Evolutionary conservation across 2,329 filamentous ascomycete genomes (phyloP).

Genomic region (Akanthomyces dipterigenus): DNA sequence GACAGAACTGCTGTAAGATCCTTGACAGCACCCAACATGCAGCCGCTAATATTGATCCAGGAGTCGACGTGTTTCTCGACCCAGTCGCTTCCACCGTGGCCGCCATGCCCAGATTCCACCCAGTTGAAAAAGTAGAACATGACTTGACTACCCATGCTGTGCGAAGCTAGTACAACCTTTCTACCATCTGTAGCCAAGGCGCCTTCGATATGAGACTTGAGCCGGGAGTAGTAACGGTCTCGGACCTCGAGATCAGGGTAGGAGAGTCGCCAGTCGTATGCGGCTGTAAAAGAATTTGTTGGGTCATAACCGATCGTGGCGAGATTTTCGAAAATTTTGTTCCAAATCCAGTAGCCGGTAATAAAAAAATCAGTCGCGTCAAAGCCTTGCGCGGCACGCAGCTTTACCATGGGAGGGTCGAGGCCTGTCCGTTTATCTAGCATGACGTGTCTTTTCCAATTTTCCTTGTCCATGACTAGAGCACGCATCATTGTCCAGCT

Average conservation of each 20-base stretch:
- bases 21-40: slow-evolving; percentile 93
- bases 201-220: slow-evolving; percentile 87
- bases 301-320: slow-evolving; percentile 96
- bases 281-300: slow-evolving; percentile 61
- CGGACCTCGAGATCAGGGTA: slow-evolving; percentile 84
- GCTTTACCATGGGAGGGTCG: slow-evolving; percentile 82
- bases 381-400: slow-evolving; percentile 91
- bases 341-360: slow-evolving; percentile 96
- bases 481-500: slow-evolving; percentile 99
- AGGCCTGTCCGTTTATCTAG: slow-evolving; percentile 85
- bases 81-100: slow-evolving; percentile 78
- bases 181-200: slow-evolving; percentile 64
- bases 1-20: slow-evolving; percentile 84
- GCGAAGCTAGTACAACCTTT: slow-evolving; percentile 81
- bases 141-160: slow-evolving; percentile 97
- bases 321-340: slow-evolving; percentile 94
- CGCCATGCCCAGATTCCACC: slow-evolving; percentile 73
- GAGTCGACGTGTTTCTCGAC: slow-evolving; percentile 84
- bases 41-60: slow-evolving; percentile 98
- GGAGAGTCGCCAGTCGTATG: slow-evolving; percentile 87
- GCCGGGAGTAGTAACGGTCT: slow-evolving; percentile 87
- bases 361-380: slow-evolving; percentile 96
- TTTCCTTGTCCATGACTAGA: slow-evolving; percentile 83
- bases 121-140: slow-evolving; percentile 75
- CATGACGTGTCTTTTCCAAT: slow-evolving; percentile 97